A percentile compares a stretch with the other conserved stretches of the same genome.
Evolutionary conservation across 1,284 basidiomycete species (phyloP).

Genomic region (Ceratobasidium sp.): DNA sequence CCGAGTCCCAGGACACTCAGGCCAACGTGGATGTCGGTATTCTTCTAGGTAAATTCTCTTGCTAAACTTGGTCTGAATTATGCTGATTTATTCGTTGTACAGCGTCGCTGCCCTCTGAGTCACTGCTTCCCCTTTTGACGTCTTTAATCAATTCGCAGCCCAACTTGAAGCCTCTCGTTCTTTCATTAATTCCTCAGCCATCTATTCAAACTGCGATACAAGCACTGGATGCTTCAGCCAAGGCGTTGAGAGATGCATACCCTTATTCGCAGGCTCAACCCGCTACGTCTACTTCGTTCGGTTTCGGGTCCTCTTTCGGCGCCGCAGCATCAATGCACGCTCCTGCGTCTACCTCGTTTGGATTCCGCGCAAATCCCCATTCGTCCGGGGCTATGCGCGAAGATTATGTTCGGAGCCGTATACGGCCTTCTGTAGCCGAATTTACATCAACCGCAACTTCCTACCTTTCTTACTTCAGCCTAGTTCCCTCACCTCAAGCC

Average conservation of each 20-base stretch:
- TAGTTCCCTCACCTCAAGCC: conserved; percentile 48
- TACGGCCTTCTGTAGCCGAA: conserved; percentile 73
- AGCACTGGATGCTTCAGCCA: conserved; percentile 67
- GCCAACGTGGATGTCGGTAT: conserved; percentile 75
- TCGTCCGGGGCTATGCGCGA: conserved; percentile 68
- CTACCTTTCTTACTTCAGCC: conserved; percentile 75
- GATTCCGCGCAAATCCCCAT: conserved; percentile 46
- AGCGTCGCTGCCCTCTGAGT: conserved; percentile 61
- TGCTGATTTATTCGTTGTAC: background rate
- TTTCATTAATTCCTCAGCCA: conserved; percentile 77
- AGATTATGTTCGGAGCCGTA: conserved; percentile 71
- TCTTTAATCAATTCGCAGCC: conserved; percentile 69
- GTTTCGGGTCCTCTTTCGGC: conserved; percentile 44
- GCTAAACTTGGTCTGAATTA: background rate
- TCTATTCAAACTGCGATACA: conserved; percentile 72
- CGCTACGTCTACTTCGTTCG: conserved; percentile 46
- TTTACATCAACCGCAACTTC: conserved; percentile 74
- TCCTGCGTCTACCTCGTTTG: conserved; percentile 44
- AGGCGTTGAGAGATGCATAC: conserved; percentile 75
- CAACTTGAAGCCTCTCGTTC: conserved; percentile 66
- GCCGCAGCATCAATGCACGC: conserved; percentile 42
- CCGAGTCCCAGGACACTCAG: conserved; percentile 47
- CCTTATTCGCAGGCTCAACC: conserved; percentile 68
- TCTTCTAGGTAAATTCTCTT: conserved; percentile 63
- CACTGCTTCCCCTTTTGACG: conserved; percentile 70